Conservation (phyloP, 805 yeast species). For the Candida caryicola region DNA sequence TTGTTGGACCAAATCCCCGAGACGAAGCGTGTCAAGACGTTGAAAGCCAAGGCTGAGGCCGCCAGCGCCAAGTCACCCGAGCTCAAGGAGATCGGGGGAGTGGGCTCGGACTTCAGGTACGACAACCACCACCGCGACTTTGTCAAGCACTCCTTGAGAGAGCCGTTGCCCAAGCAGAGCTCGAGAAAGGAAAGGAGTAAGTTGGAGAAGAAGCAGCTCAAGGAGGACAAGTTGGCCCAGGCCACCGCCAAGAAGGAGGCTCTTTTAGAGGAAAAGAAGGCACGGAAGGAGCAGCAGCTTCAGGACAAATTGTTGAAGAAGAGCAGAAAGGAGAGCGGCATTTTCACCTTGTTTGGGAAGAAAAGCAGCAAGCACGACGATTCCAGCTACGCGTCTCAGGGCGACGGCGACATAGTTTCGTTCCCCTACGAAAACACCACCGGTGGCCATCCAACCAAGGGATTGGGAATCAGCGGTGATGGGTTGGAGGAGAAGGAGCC, state of each 20-base stretch:
- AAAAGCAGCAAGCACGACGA: neutral
- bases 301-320: conserved; percentile 5
- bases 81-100: conserved; percentile 12
- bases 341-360: conserved; percentile 7
- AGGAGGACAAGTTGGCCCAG: conserved; percentile 10
- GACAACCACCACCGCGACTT: conserved; percentile 34
- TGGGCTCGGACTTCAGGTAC: conserved; percentile 21
- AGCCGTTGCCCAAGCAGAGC: conserved; percentile 9
- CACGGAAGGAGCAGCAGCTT: conserved; percentile 6
- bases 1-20: neutral
- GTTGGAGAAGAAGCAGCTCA: conserved; percentile 18
- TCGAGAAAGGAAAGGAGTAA: conserved; percentile 24
- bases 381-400: no score
- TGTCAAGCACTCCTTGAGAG: conserved; percentile 30
- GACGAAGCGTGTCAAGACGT: neutral
- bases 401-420: no score
- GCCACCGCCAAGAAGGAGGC: conserved; percentile 12
- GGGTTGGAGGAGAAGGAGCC: neutral
- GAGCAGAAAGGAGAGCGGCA: conserved; percentile 4
- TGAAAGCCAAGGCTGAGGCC: neutral
- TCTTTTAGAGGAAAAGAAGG: conserved; percentile 10
- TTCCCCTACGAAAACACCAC: no score
- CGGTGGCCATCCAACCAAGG: no score
- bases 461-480: no score
- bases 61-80: neutral